A percentile compares a stretch with the other conserved stretches of the same genome.
These are phyloP conservation scores for Colletotrichum sp. DNA, from an alignment of 2,329 filamentous ascomycete species.

Conservation along the genomic window DNA sequence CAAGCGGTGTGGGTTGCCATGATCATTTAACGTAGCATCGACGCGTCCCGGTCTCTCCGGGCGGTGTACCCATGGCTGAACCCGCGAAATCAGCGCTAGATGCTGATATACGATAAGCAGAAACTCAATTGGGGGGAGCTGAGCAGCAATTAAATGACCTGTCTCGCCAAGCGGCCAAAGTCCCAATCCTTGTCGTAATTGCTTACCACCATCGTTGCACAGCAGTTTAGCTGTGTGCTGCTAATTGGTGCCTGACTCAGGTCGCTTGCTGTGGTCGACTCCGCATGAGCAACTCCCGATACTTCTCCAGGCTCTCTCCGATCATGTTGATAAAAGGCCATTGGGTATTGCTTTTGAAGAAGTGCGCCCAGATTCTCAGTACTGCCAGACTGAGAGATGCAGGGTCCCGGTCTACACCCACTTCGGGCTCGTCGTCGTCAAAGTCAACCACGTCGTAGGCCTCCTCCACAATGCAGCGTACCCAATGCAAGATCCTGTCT, in stretches of 20 bases:
- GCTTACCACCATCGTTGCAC: not conserved
- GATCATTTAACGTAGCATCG: not conserved
- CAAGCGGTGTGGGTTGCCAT: not conserved
- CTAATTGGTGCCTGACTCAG: not conserved
- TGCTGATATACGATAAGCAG: not conserved
- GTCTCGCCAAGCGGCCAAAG: not conserved
- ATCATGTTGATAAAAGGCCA: slow-evolving; percentile 54
- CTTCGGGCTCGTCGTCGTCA: slow-evolving; percentile 35
- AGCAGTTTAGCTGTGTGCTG: not conserved
- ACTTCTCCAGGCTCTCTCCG: slow-evolving; percentile 42
- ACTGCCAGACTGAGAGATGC: slow-evolving; percentile 41
- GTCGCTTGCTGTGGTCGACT: not conserved
- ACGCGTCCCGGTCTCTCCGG: not conserved
- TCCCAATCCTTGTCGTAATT: not conserved
- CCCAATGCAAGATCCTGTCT: slow-evolving; percentile 50
- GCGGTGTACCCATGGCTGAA: not conserved
- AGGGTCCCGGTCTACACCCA: slow-evolving; percentile 26
- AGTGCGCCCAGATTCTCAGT: slow-evolving; percentile 49
- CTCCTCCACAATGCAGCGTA: slow-evolving; percentile 49
- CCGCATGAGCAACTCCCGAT: slow-evolving; percentile 29
- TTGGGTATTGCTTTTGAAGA: slow-evolving; percentile 52
- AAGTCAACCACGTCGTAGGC: slow-evolving; percentile 43
- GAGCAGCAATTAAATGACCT: not conserved
- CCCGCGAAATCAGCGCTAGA: not conserved
- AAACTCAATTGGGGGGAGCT: not conserved